Base-by-base conservation (phyloP, 805 yeast species). In the Sugiyamaella mastotermitis region DNA sequence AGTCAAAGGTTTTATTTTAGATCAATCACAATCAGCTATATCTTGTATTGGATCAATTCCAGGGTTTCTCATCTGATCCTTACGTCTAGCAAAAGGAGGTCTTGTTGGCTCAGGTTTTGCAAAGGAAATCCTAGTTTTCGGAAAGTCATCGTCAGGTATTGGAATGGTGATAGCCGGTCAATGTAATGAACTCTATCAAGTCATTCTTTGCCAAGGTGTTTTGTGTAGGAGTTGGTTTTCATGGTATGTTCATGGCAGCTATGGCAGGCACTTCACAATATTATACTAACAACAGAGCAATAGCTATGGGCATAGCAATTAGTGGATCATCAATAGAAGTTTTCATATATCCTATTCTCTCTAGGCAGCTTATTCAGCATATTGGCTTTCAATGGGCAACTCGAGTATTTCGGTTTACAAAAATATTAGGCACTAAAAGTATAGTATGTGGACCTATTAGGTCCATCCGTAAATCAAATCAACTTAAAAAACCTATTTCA, bases 281-380 rank as follows among this genome's bases (percentile, higher is more conserved):
- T 60, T 74, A 71, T 47, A 45, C 57, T 28, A 57, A 45, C 29
- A 62, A 57, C 37, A 55, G 78, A 19, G 74, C 68, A 4, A 50
- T 65, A 23, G 76, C 73, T 4, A 56, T 64, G 15, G 71, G 74
- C 2, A 42, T 71, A 4, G 71, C 70, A 0, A 68, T 74, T 1
- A 51, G 68, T 6, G 78, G 78, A 11, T 72, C 77, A 0, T 66
- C 75, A 3, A 49, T 72, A 7, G 80, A 78, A 3, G 75, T 76
- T 10, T 55, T 70, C 37, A 38, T 68, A 15, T 71, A 69, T 50
- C 74, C 78, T 10, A 53, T 71, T 30, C 60, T 69, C 60, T 61
- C 72, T 14, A 62, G 69, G 30, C 53, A 51, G 14, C 53, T 72
- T 32, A 64, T 68, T 35, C 42, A 48, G 4, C 47, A 53, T 6